Evolutionary conservation across 2,329 filamentous ascomycete species (phyloP).

Genomic region (Aureobasidium pullulans): DNA sequence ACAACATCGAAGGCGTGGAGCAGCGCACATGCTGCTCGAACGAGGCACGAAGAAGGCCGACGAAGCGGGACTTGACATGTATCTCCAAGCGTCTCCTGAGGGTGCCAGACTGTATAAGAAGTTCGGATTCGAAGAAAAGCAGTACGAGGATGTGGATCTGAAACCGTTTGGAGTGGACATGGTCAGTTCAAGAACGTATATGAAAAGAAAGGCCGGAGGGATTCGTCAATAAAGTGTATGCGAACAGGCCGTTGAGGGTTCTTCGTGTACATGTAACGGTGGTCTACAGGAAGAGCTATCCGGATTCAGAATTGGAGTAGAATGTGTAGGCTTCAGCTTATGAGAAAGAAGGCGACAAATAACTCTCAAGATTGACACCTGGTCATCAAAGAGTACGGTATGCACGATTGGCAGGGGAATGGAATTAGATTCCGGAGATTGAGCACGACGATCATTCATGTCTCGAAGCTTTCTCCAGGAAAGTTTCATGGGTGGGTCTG

Average conservation of each 20-base stretch:
- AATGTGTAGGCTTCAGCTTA: not conserved
- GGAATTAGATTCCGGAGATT: not conserved
- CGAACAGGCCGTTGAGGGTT: not conserved
- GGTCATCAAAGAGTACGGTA: not conserved
- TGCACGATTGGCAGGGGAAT: not conserved
- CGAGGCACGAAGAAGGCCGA: conserved; percentile 34
- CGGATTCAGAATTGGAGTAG: not conserved
- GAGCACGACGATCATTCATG: not conserved
- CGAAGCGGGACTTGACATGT: conserved; percentile 20
- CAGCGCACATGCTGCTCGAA: conserved; percentile 31
- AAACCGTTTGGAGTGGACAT: conserved; percentile 5
- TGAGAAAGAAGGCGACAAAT: no score
- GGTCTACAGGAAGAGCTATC: not conserved
- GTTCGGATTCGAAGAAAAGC: conserved; percentile 23
- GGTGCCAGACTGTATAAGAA: conserved; percentile 27
- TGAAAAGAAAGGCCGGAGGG: not conserved
- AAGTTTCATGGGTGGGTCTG: not conserved
- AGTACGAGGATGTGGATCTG: not conserved
- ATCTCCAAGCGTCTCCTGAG: conserved; percentile 5
- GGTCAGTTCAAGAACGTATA: not conserved
- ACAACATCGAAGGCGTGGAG: conserved; percentile 32
- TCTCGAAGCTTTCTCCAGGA: conserved; percentile 3
- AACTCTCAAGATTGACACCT: no score
- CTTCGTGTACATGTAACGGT: not conserved
- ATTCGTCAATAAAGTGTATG: conserved; percentile 6